Conservation (phyloP, 768 basidiomycete species). For the Solioccasus polychromus region DNA sequence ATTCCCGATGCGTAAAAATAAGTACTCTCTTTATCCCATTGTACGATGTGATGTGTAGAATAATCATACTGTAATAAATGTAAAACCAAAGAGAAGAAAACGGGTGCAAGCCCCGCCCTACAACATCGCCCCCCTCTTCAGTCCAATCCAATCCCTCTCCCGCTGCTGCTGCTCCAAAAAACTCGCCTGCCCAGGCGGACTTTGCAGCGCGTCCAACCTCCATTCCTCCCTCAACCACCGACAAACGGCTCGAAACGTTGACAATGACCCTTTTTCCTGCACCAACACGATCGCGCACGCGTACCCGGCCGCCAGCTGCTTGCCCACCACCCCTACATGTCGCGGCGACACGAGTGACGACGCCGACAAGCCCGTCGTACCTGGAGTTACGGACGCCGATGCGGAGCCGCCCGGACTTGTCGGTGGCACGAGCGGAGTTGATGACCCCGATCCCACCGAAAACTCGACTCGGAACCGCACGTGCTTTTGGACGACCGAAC, state of each 20-base stretch:
- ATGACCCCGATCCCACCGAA: slow-evolving; percentile 30
- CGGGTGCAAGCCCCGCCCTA: not conserved
- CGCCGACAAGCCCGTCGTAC: slow-evolving; percentile 19
- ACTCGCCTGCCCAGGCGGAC: slow-evolving; percentile 35
- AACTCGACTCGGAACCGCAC: slow-evolving; percentile 87
- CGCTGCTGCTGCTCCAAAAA: slow-evolving; percentile 40
- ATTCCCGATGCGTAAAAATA: too few relatives aligned
- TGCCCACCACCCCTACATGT: slow-evolving; percentile 22
- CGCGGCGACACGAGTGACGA: slow-evolving; percentile 27
- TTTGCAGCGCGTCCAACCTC: slow-evolving; percentile 39
- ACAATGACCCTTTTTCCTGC: slow-evolving; percentile 88
- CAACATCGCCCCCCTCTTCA: slow-evolving; percentile 32
- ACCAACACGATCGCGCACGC: slow-evolving; percentile 71
- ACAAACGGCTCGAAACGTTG: slow-evolving; percentile 79
- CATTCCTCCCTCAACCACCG: slow-evolving; percentile 70
- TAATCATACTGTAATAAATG: too few relatives aligned
- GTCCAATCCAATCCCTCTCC: not conserved
- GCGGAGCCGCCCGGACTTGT: too few relatives aligned
- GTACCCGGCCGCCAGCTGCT: slow-evolving; percentile 32
- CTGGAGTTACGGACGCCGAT: too few relatives aligned
- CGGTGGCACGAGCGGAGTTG: too few relatives aligned
- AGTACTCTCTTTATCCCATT: not conserved
- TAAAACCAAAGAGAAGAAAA: too few relatives aligned
- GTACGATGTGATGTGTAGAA: too few relatives aligned
- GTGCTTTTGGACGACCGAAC: slow-evolving; percentile 58